phyloP scores from a whole-genome alignment of 306 rosid species.

The Purshia tridentata region DNA sequence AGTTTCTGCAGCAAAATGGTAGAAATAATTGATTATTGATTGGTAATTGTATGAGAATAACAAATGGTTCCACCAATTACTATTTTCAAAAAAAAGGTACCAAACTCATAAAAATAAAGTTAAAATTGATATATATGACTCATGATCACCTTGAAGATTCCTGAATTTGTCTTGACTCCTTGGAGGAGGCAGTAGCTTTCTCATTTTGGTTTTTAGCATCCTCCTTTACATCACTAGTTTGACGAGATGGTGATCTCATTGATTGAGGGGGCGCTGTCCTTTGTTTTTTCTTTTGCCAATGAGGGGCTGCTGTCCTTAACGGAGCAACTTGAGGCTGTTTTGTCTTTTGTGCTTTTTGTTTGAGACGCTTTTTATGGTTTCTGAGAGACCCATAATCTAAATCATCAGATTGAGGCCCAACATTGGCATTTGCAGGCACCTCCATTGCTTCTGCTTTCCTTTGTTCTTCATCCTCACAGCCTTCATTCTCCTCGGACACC shows the following conservation, averaged over 20 bases:
- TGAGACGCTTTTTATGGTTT: slow-evolving; percentile 29
- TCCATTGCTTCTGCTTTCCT: slow-evolving; percentile 12
- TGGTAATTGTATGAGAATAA: not conserved
- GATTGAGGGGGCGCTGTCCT: too few relatives aligned
- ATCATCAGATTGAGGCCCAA: slow-evolving; percentile 38
- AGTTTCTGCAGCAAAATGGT: slow-evolving; percentile 31
- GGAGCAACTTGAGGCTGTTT: not conserved
- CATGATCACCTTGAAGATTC: slow-evolving; percentile 23
- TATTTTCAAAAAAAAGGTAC: not conserved
- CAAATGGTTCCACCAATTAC: not conserved
- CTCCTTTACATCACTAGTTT: slow-evolving; percentile 1
- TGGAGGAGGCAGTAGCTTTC: slow-evolving; percentile 15
- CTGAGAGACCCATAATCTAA: slow-evolving; percentile 9
- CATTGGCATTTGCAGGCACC: slow-evolving; percentile 24
- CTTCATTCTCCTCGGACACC: slow-evolving; percentile 16
- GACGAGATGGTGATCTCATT: slow-evolving; percentile 18
- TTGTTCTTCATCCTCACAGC: slow-evolving; percentile 24
- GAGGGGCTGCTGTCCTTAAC: slow-evolving; percentile 19
- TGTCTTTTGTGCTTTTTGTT: slow-evolving; percentile 31
- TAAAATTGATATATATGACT: slow-evolving; percentile 14
- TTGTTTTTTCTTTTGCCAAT: too few relatives aligned
- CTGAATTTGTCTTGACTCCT: not conserved
- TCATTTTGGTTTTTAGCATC: slow-evolving; percentile 4
- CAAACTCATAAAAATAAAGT: not conserved
- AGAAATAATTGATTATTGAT: not conserved